Base-by-base conservation (phyloP, 73 alveolate genomes). In the Paramecium bursaria region DNA sequence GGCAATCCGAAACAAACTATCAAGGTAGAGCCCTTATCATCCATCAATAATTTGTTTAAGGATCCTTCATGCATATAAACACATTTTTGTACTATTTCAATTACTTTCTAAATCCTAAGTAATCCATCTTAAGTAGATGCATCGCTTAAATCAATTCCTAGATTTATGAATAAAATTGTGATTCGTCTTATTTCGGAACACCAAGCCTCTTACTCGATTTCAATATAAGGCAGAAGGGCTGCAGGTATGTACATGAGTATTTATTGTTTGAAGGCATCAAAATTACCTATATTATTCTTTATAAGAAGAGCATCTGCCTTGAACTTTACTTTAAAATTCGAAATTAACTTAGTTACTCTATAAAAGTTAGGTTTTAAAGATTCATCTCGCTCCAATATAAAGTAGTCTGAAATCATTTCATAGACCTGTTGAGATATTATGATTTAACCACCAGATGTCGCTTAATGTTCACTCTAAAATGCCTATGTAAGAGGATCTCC, bases 401-500 rank as follows among this genome's bases (percentile, higher is more conserved):
- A 96, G 75, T 75, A 91, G 25, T 95, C 90, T 47, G 67, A 75
- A 53, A 94, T 95, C 51, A 86, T 54, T 44, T 86, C 91, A 87
- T 87, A 88, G 1, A 94, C 97, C 35, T 94, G 80, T 53, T 91
- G 87, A 49, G 98, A 93, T 76, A 93, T 94, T 31, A 94, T 85
- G 39, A 96, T 95, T 48, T 94, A 91, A 3, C 99, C 99, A 30
- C 99, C 99, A 50, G 90, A 91, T 26, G 93, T 92, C 39, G 96
- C 91, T 52, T 91, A 93, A n/a, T 93, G 95, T 90, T 96, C 99
- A 85, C 96, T 91, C 74, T 88, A 88, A 50, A 96, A 89, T 9
- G 99, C 98, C 47, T 94, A 93, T 48, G 97, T 91, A 75, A 96
- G 90, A 51, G 98, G 96, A 73, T 93, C 98, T 0, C 99, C 99